phyloP scores from a whole-genome alignment of 2,329 filamentous ascomycete genomes.

The Talaromyces sp. region DNA sequence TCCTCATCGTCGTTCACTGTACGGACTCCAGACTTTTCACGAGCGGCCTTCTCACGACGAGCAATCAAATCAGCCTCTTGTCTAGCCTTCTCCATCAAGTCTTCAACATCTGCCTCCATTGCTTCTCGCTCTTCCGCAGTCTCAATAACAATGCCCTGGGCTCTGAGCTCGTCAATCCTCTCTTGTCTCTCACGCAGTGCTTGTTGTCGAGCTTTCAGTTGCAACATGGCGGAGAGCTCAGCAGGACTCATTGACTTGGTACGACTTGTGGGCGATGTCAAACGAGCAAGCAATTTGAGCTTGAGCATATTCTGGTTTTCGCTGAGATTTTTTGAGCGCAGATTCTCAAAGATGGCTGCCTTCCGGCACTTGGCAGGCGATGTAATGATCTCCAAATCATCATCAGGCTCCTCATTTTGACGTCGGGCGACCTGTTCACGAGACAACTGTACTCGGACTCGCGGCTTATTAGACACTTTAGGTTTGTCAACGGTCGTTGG shows the following conservation, averaged over 20 bases:
- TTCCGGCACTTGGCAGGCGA: slow-evolving; percentile 40
- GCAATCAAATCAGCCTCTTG: slow-evolving; percentile 76
- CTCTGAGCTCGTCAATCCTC: slow-evolving; percentile 70
- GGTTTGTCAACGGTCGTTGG: slow-evolving; percentile 11
- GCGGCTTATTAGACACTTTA: slow-evolving; percentile 28
- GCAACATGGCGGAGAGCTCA: slow-evolving; percentile 66
- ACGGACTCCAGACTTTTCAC: slow-evolving; percentile 58
- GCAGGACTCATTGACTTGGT: slow-evolving; percentile 61
- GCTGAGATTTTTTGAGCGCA: slow-evolving; percentile 61
- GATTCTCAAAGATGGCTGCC: slow-evolving; percentile 65
- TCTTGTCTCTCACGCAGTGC: slow-evolving; percentile 73
- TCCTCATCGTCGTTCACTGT: slow-evolving; percentile 40
- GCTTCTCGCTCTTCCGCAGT: slow-evolving; percentile 82
- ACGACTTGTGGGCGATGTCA: slow-evolving; percentile 56
- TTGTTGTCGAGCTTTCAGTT: slow-evolving; percentile 72
- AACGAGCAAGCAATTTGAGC: slow-evolving; percentile 70
- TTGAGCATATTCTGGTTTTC: slow-evolving; percentile 60
- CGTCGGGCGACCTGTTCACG: slow-evolving; percentile 35
- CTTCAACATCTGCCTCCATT: slow-evolving; percentile 78
- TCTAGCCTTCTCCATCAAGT: slow-evolving; percentile 80
- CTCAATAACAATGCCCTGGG: slow-evolving; percentile 76
- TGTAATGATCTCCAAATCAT: slow-evolving; percentile 61
- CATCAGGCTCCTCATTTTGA: slow-evolving; percentile 45
- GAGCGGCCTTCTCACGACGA: slow-evolving; percentile 70
- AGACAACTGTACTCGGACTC: slow-evolving; percentile 41